A percentile compares a stretch with the other conserved stretches of the same genome.
phyloP scores from a whole-genome alignment of 2,329 filamentous ascomycete genomes.

The Aspergillus hiratsukae region DNA sequence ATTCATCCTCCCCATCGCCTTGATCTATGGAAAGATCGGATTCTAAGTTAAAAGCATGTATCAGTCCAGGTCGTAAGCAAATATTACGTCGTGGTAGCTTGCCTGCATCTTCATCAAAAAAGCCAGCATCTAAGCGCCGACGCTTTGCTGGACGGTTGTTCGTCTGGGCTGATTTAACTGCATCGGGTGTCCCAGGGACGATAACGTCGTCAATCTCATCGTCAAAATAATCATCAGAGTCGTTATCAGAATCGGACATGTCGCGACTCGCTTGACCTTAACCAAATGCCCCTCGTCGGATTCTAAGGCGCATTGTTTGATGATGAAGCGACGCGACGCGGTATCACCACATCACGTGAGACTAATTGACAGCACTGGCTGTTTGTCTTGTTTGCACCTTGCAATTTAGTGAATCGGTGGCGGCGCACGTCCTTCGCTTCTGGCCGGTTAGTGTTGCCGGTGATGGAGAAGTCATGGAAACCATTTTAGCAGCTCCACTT shows the following conservation, averaged over 20 bases:
- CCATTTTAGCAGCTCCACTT: neutral
- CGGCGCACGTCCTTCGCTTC: neutral
- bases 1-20: conserved; percentile 16
- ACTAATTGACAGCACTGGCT: neutral
- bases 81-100: conserved; percentile 5
- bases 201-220: conserved; percentile 27
- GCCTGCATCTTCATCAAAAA: neutral
- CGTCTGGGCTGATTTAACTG: neutral
- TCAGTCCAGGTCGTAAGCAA: conserved; percentile 9
- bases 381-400: conserved; percentile 2
- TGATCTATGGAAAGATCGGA: conserved; percentile 15
- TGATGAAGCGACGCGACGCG: conserved; percentile 9
- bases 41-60: neutral
- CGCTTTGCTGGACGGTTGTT: conserved; percentile 29
- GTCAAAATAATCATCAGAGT: conserved; percentile 27
- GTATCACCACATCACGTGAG: conserved; percentile 16
- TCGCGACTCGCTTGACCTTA: conserved; percentile 3
- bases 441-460: neutral
- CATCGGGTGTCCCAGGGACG: conserved; percentile 18
- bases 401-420: neutral
- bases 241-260: conserved; percentile 28
- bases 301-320: neutral
- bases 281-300: neutral
- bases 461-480: neutral
- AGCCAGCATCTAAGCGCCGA: conserved; percentile 26